phyloP scores from a whole-genome alignment of 768 basidiomycete species.

The Naganishia randhawae region DNA sequence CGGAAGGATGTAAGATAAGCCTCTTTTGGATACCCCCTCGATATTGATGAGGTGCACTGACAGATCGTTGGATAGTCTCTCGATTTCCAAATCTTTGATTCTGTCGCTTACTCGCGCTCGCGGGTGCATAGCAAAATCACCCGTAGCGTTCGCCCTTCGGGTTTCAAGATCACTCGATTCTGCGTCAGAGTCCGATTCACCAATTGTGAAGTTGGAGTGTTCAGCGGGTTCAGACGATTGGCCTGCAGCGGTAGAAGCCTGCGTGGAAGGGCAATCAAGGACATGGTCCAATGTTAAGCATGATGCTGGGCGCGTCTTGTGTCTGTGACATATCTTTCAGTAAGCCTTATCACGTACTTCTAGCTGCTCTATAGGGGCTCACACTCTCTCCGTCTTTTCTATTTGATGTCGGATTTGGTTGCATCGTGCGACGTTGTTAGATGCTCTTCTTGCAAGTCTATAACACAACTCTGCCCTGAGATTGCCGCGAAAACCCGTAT shows the following conservation, averaged over 20 bases:
- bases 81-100: conserved; percentile 59
- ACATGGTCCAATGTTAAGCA: too few species aligned
- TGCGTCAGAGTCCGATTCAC: neutral
- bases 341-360: neutral
- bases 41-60: conserved; percentile 54
- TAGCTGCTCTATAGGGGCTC: too few species aligned
- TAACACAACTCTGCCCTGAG: neutral
- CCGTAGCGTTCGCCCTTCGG: too few species aligned
- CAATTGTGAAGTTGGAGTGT: neutral
- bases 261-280: neutral
- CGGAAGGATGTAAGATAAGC: conserved; percentile 56
- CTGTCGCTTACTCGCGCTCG: neutral
- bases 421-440: neutral
- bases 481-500: neutral
- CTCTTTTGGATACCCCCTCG: neutral
- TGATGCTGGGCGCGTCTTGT: too few species aligned
- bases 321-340: neutral
- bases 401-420: neutral
- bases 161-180: neutral
- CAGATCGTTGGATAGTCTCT: conserved; percentile 76
- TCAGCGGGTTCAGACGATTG: neutral
- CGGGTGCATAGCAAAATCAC: too few species aligned
- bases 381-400: too few species aligned
- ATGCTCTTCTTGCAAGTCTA: neutral
- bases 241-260: neutral